Evolutionary conservation across 495 filamentous ascomycete genomes (phyloP), one percentile per base, ranked within the genome.

Genomic region (Penicillium subrubescens): DNA sequence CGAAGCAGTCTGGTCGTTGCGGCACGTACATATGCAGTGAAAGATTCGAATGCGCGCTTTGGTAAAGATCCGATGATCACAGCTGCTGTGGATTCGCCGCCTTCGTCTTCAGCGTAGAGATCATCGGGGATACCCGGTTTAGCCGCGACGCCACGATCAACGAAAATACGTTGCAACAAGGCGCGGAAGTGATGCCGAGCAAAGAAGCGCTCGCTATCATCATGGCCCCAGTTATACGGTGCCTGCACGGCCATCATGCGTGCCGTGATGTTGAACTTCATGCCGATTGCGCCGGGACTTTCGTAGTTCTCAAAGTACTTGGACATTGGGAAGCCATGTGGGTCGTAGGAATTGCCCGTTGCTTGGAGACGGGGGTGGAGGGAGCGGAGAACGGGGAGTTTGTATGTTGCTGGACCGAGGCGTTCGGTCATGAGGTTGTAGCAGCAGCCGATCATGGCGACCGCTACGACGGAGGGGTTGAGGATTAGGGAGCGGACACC

Each of bases 221-320:
- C 81, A 15, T 79, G 75, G 10, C 89, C 91, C 95, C 95, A 99
- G 73, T 98, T 98, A 31, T 89, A 83, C 0, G 94, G 93, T 2
- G 95, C 95, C 78, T 99, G 95, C 15, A 94, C 90, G 35, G 93
- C 94, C 95, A 97, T 96, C 86, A 96, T 95, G 29, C 96, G 84
- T 0, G 95, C 93, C 0, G 95, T 99, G 70, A 99, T 97, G 73
- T 99, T 98, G 61, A 98, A 82, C 29, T 91, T 84, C 52, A 97
- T 79, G 19, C 93, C 93, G 34, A 77, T 75, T 14, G 79, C 81
- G 17, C 70, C 69, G 29, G 71, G 64, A 65, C 90, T 77, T 34
- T 77, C 66, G 70, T 83, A 92, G 0, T 77, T 80, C 58, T 85
- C 87, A n/a, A 96, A 71, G 10, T 83, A 81, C 48, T 90, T 83